These are phyloP conservation scores for rapeseed (Brassica napus) DNA, from an alignment of 345 rosid genomes.

Conservation along the genomic window DNA sequence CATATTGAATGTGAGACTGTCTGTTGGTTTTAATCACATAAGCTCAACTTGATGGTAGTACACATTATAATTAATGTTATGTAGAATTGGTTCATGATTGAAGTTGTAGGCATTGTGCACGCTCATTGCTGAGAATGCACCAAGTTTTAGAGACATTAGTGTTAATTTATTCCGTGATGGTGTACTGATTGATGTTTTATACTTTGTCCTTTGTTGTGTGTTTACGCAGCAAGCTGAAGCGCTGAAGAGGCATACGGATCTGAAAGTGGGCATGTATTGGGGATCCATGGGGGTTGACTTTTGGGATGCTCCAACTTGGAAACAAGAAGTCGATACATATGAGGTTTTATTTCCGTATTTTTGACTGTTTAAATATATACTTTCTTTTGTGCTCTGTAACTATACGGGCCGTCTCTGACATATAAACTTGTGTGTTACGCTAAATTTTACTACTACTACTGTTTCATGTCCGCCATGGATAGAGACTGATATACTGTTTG, in stretches of 20 bases:
- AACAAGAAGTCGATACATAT: slow-evolving; percentile 47
- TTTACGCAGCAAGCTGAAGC: slow-evolving; percentile 75
- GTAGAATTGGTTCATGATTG: background rate
- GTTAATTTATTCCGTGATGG: background rate
- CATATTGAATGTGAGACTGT: background rate
- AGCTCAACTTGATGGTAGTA: background rate
- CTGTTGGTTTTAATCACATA: background rate
- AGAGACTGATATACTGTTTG: background rate
- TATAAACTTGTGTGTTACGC: too few species aligned
- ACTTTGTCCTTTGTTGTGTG: slow-evolving; percentile 1
- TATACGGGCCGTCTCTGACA: too few species aligned
- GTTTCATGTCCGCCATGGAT: too few species aligned
- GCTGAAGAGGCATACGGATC: slow-evolving; percentile 64
- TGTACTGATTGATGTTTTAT: background rate
- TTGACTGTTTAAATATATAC: background rate
- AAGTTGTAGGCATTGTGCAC: background rate
- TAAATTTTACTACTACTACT: too few species aligned
- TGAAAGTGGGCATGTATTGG: slow-evolving; percentile 72
- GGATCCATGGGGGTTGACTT: slow-evolving; percentile 81
- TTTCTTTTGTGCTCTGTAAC: too few species aligned
- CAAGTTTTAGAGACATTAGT: background rate
- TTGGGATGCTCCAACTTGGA: slow-evolving; percentile 69
- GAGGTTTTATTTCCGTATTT: slow-evolving; percentile 54
- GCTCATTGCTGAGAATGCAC: background rate
- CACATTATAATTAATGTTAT: background rate